Base-by-base conservation (phyloP, 2,329 filamentous ascomycete species). In the Myriosclerotinia curreyana region DNA sequence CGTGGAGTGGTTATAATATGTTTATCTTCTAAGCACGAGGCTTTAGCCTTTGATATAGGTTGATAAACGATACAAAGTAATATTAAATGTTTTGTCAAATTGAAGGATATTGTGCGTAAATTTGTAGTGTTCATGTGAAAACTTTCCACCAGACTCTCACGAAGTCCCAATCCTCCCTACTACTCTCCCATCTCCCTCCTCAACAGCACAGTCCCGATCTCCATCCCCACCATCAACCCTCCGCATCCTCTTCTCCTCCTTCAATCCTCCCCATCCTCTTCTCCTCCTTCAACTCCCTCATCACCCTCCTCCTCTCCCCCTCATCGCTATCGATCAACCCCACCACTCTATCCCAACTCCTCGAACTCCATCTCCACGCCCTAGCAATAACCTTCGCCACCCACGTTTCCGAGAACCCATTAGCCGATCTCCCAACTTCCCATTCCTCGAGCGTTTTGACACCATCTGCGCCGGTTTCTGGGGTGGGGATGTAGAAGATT, bases 391-490 rank as follows among this genome's bases (percentile, higher is more conserved):
- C n/a, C 22, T 9, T 56, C 22, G 53, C 53, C 5, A 42, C n/a
- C 20, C 36, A 15, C n/a, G 53, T 56, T n/a, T 46, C 42, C n/a
- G 53, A 22, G 28, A 56, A 56, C 7, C 53, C 53, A 28, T 56
- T 56, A 25, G 34, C 49, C 4, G 36, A 25, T 1, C 69, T 60
- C 14, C 69, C 69, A 20, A 67, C 61, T 40, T 65, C 67, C 67
- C 65, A 69, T 46, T 69, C 61, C 42, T 71, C 69, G 8, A 71
- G 63, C 0, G 67, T 71, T 48, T 71, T 70, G 9, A 15, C 36
- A 22, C 53, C 53, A 42, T 46, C 40, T 28, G 36, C 36, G n/a
- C 38, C 53, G 6, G 20, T 25, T 17, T 56, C 53, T 11, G 40
- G 11, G 11, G 14, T 17, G 8, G 53, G 53, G 22, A 56, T 40